These are phyloP conservation scores for Fusarium sp. DNA, from an alignment of 2,329 filamentous ascomycete species.

Conservation along the genomic window DNA sequence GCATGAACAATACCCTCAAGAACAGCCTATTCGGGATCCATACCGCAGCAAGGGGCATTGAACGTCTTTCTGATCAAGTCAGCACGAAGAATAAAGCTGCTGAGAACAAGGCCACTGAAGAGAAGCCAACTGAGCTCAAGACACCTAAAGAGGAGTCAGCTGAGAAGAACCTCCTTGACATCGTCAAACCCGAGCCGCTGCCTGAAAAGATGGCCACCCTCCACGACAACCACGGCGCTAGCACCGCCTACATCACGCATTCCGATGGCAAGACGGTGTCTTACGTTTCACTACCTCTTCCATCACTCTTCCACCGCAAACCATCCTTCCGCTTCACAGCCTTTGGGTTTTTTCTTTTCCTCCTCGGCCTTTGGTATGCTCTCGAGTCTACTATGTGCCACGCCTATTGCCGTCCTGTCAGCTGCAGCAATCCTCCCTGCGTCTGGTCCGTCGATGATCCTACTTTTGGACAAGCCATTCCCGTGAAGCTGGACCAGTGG, in stretches of 20 bases:
- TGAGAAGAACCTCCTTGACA: conserved; percentile 13
- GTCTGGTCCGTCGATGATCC: conserved; percentile 67
- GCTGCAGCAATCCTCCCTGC: conserved; percentile 59
- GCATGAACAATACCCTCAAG: conserved; percentile 63
- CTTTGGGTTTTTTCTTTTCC: conserved; percentile 56
- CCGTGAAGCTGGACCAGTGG: conserved; percentile 71
- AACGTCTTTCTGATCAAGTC: conserved; percentile 64
- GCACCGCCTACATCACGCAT: conserved; percentile 27
- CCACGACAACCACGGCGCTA: conserved; percentile 18
- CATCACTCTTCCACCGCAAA: conserved; percentile 55
- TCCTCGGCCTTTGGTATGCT: conserved; percentile 61
- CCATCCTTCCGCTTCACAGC: conserved; percentile 59
- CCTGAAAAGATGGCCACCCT: conserved; percentile 25
- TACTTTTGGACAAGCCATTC: conserved; percentile 67
- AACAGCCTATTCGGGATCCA: conserved; percentile 62
- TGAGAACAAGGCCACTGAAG: conserved; percentile 10
- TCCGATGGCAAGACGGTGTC: conserved; percentile 36
- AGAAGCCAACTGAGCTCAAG: background rate
- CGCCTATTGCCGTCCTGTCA: conserved; percentile 62
- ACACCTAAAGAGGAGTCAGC: conserved; percentile 9
- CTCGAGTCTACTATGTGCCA: conserved; percentile 64
- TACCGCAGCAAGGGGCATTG: conserved; percentile 66
- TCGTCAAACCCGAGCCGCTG: background rate
- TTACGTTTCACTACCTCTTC: conserved; percentile 56
- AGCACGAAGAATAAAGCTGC: conserved; percentile 46